Evolutionary conservation across 495 filamentous ascomycete species (phyloP).

Genomic region (Penicillium maclennaniae): DNA sequence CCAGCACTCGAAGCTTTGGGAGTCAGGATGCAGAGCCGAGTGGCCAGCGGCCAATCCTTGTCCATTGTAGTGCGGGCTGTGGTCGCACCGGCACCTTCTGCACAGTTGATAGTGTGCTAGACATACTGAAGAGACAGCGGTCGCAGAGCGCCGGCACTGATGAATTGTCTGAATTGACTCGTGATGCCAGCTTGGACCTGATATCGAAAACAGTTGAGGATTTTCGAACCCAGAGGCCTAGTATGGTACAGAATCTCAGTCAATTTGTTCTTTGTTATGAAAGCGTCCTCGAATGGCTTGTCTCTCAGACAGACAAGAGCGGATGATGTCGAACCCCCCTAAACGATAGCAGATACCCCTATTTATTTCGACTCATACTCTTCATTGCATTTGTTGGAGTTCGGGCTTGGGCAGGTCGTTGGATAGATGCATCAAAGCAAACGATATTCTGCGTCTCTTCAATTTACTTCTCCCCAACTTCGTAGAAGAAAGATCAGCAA

Average conservation of each 20-base stretch:
- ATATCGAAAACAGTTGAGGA: constrained; percentile 83
- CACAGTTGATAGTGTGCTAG: constrained; percentile 89
- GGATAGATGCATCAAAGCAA: not conserved
- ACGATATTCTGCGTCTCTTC: not conserved
- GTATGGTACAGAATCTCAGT: constrained; percentile 94
- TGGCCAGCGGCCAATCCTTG: constrained; percentile 67
- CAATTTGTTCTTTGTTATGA: constrained; percentile 98
- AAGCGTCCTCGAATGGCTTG: constrained; percentile 85
- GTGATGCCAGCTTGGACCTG: constrained; percentile 64
- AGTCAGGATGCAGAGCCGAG: constrained; percentile 52
- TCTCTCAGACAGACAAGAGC: constrained; percentile 38
- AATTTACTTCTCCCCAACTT: not conserved
- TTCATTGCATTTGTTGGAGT: constrained; percentile 8
- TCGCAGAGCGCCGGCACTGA: constrained; percentile 13
- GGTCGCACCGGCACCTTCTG: constrained; percentile 95
- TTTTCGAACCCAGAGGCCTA: constrained; percentile 80
- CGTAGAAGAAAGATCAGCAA: no score
- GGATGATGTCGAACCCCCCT: not conserved
- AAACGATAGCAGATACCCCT: constrained; percentile 12
- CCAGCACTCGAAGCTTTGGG: constrained; percentile 31
- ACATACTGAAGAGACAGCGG: constrained; percentile 83
- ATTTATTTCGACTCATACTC: not conserved
- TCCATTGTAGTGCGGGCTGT: constrained; percentile 95
- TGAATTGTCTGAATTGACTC: constrained; percentile 26
- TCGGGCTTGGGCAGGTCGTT: not conserved